Evolutionary conservation across 169 alveolate genomes (phyloP), one percentile per base, ranked within the genome.

Genomic region (Plasmodium vinckei): DNA sequence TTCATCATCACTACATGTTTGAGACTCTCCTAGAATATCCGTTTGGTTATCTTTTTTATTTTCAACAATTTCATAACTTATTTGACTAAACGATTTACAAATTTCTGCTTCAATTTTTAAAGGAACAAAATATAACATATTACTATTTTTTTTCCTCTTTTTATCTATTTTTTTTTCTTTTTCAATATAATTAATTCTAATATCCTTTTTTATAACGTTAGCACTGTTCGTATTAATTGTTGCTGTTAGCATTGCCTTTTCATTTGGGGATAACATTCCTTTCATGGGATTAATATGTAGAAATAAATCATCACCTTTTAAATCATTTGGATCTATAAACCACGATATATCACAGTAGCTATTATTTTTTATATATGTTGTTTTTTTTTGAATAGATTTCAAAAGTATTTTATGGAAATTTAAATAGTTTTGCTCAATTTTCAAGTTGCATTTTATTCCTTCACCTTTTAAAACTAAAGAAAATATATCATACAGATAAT

Each of bases 361-460:
- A 25, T 57, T 47, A 46, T 77, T 77, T 46, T 64, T 77, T 13
- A 77, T 64, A 49, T 77, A 73, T 12, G 65, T n/a, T 25, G 21
- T 64, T 64, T 77, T 77, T 33, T 64, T 53, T 59, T 77, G 77
- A 77, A 63, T 60, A 17, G 88, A 47, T 56, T 77, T 63, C 53
- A 77, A 51, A 6, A 77, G 75, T 27, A 77, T 46, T 77, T 77
- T 77, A 69, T 63, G 88, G 19, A 77, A 77, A 68, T 77, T 77
- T 77, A 77, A 19, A 47, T 27, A 64, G 25, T 57, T 65, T 51
- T 63, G 68, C 39, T 44, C 73, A 53, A 64, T 77, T 57, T 77
- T 64, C 46, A 77, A 57, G 13, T 49, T 63, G 61, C 88, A 77
- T 56, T 51, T 44, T 77, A 77, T 77, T 27, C 88, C 88, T 51